phyloP scores from a whole-genome alignment of 441 rosid species.

The Jatropha podagrica region DNA sequence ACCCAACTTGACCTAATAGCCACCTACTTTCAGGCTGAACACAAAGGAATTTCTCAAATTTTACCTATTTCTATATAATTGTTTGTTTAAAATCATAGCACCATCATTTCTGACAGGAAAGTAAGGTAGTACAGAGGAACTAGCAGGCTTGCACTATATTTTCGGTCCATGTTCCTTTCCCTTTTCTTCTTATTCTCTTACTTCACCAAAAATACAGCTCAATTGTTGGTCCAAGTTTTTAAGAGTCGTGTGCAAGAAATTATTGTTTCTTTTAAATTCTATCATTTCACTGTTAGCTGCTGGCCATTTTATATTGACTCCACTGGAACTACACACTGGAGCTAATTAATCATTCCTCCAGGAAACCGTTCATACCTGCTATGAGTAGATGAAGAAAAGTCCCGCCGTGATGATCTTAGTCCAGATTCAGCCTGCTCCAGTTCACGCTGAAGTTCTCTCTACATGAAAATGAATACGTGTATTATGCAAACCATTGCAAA shows the following conservation, averaged over 20 bases:
- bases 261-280: background rate
- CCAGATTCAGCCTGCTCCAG: constrained; percentile 87
- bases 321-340: background rate
- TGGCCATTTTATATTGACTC: background rate
- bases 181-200: background rate
- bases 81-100: background rate
- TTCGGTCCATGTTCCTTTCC: background rate
- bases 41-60: background rate
- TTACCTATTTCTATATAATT: background rate
- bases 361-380: constrained; percentile 38
- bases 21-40: background rate
- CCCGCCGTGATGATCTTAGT: constrained; percentile 64
- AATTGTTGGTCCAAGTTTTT: background rate
- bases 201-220: background rate
- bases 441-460: constrained; percentile 93
- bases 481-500: background rate
- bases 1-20: background rate
- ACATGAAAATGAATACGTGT: constrained; percentile 18
- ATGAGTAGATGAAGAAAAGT: constrained; percentile 55
- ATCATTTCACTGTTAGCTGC: background rate
- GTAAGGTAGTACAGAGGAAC: too few species aligned
- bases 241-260: background rate
- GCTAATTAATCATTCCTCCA: background rate
- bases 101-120: background rate
- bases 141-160: background rate